Evolutionary conservation across 1,139 yeast species (phyloP).

Genomic region (Taphrina populina): DNA sequence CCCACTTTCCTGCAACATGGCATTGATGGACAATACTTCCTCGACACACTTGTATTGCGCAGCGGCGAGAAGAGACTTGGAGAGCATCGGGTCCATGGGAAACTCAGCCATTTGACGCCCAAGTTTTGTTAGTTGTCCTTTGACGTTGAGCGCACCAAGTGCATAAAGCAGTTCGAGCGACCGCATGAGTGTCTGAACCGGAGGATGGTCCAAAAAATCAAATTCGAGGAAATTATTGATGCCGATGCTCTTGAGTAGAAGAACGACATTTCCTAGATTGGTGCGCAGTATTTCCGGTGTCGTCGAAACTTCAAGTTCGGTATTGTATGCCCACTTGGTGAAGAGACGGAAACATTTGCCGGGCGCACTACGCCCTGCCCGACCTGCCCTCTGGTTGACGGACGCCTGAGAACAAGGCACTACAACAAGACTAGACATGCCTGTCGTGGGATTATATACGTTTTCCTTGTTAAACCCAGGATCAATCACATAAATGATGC

Average conservation of each 20-base stretch:
- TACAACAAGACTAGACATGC: slow-evolving; percentile 73
- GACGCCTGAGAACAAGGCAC: slow-evolving; percentile 79
- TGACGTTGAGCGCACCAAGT: slow-evolving; percentile 80
- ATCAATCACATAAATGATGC: slow-evolving; percentile 71
- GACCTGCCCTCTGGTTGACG: slow-evolving; percentile 77
- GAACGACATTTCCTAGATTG: slow-evolving; percentile 76
- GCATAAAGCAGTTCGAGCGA: slow-evolving; percentile 79
- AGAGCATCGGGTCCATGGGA: slow-evolving; percentile 87
- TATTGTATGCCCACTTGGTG: slow-evolving; percentile 64
- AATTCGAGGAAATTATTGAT: slow-evolving; percentile 76
- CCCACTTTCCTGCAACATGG: slow-evolving; percentile 82
- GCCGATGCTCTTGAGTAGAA: slow-evolving; percentile 89
- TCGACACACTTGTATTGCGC: slow-evolving; percentile 59
- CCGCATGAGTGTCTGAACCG: slow-evolving; percentile 66
- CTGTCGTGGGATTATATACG: slow-evolving; percentile 70
- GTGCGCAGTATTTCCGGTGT: slow-evolving; percentile 93
- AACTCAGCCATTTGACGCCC: slow-evolving; percentile 90
- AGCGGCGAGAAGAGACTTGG: slow-evolving; percentile 70
- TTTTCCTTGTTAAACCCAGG: slow-evolving; percentile 79
- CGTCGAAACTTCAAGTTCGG: slow-evolving; percentile 80
- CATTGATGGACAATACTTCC: slow-evolving; percentile 66
- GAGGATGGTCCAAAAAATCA: slow-evolving; percentile 86
- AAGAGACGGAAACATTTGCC: slow-evolving; percentile 75
- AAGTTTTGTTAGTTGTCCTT: slow-evolving; percentile 70
- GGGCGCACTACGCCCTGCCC: slow-evolving; percentile 87